Evolutionary conservation across 352 stramenopile species (phyloP).

Genomic region (Phytophthora parvispora): DNA sequence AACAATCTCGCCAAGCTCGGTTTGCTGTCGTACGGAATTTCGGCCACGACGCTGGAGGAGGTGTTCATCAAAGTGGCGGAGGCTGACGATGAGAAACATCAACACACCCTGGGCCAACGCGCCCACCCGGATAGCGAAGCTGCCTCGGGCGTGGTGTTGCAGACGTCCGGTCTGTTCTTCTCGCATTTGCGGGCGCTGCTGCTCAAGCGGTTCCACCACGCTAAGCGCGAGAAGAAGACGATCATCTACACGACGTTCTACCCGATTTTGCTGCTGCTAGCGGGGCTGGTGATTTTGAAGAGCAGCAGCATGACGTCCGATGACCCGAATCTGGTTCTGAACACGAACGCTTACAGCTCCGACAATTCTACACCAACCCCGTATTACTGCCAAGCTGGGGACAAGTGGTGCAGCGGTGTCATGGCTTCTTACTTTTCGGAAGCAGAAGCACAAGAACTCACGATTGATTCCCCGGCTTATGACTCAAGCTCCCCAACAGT

Average conservation of each 20-base stretch:
- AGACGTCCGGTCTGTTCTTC: conserved; percentile 23
- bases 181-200: conserved; percentile 31
- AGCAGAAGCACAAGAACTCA: conserved; percentile 16
- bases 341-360: conserved; percentile 18
- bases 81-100: conserved; percentile 49
- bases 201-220: conserved; percentile 26
- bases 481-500: conserved; percentile 48
- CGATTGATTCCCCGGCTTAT: conserved; percentile 25
- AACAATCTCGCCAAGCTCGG: conserved; percentile 37
- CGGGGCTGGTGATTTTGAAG: conserved; percentile 35
- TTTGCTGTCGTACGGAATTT: conserved; percentile 63
- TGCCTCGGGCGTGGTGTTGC: conserved; percentile 17
- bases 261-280: conserved; percentile 33
- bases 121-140: conserved; percentile 27
- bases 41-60: conserved; percentile 88
- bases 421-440: conserved; percentile 33
- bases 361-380: conserved; percentile 14
- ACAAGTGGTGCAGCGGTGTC: conserved; percentile 25
- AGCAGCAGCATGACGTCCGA: conserved; percentile 24
- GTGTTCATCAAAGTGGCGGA: conserved; percentile 85
- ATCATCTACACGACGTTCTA: conserved; percentile 23
- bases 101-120: conserved; percentile 54
- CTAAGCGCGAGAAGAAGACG: conserved; percentile 29
- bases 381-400: conserved; percentile 28
- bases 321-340: conserved; percentile 34